These are phyloP conservation scores for Myxozyma neotropica DNA, from an alignment of 805 yeast species.

Conservation along the genomic window DNA sequence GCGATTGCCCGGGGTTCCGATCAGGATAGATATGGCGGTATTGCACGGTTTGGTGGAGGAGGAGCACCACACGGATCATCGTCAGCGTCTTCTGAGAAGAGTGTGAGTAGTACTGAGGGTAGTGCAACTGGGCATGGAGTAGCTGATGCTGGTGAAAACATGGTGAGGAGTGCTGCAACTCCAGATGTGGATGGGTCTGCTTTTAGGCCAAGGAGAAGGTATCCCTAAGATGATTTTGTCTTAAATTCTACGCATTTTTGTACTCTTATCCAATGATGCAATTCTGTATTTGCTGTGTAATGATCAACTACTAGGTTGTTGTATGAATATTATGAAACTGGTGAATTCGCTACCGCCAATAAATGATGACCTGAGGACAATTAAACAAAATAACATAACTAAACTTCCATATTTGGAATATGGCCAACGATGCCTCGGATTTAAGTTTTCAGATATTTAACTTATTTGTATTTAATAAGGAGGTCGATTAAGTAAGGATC, in stretches of 20 bases:
- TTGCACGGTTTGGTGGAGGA: neutral
- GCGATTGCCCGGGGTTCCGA: neutral
- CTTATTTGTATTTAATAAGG: too few species aligned
- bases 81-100: neutral
- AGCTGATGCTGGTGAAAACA: neutral
- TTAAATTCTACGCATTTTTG: too few species aligned
- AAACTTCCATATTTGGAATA: neutral
- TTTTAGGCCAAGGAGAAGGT: neutral
- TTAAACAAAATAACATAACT: neutral
- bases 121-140: neutral
- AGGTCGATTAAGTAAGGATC: too few species aligned
- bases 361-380: too few species aligned
- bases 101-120: neutral
- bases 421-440: neutral
- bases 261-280: too few species aligned
- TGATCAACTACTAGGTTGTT: too few species aligned
- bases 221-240: constrained; percentile 3
- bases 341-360: too few species aligned
- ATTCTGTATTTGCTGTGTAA: too few species aligned
- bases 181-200: constrained; percentile 8
- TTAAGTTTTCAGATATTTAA: too few species aligned
- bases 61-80: constrained; percentile 1
- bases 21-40: constrained; percentile 6
- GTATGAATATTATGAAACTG: too few species aligned
- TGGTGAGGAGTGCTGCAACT: constrained; percentile 6